Conservation (phyloP, 345 rosid genomes). For the Populus ilicifolia region DNA sequence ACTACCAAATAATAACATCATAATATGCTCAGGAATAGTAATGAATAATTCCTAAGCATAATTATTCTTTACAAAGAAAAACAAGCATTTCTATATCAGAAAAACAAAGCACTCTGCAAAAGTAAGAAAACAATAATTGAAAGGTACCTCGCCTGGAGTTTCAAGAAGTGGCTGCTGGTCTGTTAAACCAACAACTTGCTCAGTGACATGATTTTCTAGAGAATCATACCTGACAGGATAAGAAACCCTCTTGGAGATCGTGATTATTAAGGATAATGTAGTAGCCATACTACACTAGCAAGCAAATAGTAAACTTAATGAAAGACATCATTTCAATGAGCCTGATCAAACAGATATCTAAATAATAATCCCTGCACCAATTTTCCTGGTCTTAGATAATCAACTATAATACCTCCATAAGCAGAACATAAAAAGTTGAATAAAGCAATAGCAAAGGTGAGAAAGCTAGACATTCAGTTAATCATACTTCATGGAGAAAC, state of each 20-base stretch:
- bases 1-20: background rate
- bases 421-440: constrained; percentile 6
- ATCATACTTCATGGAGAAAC: constrained; percentile 3
- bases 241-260: background rate
- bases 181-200: constrained; percentile 68
- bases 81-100: background rate
- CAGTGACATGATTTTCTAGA: constrained; percentile 46
- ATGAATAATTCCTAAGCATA: background rate
- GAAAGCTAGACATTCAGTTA: background rate
- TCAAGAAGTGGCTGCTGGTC: constrained; percentile 84
- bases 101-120: background rate
- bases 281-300: background rate
- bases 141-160: constrained; percentile 79
- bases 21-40: background rate
- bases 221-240: constrained; percentile 47
- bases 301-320: background rate
- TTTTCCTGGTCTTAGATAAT: constrained; percentile 3
- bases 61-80: background rate
- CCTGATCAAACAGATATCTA: background rate
- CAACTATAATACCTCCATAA: background rate
- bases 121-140: background rate
- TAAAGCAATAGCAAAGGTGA: constrained; percentile 1
- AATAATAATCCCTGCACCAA: constrained; percentile 1
- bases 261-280: constrained; percentile 5
- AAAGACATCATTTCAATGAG: background rate